Conservation (phyloP, 306 rosid genomes). For the Gastrolobium villosum region DNA sequence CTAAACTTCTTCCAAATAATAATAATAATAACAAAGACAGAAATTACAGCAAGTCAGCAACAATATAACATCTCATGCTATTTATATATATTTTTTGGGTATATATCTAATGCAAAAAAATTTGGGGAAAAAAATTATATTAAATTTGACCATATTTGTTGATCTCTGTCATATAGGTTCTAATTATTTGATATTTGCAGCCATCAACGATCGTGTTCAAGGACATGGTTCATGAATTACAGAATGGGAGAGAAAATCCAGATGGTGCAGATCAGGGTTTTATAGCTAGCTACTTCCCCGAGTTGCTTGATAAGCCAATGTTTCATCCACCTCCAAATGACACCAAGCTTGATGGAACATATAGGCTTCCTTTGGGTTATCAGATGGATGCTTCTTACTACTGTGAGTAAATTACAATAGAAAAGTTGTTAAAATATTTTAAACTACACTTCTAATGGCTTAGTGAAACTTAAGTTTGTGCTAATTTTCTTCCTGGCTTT, state of each 20-base stretch:
- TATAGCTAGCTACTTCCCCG: constrained; percentile 73
- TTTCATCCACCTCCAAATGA: constrained; percentile 68
- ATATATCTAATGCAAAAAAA: too few species aligned
- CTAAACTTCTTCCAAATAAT: background rate
- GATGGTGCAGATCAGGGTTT: constrained; percentile 95
- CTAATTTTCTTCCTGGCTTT: constrained; percentile 22
- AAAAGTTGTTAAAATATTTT: background rate
- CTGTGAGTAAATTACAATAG: constrained; percentile 54
- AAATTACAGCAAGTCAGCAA: too few species aligned
- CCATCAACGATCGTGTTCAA: constrained; percentile 75
- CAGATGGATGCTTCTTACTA: constrained; percentile 92
- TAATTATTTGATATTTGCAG: constrained; percentile 52
- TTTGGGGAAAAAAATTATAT: too few species aligned
- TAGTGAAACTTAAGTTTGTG: constrained; percentile 24
- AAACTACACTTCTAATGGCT: background rate
- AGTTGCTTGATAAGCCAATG: constrained; percentile 75
- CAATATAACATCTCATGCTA: too few species aligned
- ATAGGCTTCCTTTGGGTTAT: constrained; percentile 82
- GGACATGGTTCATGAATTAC: constrained; percentile 70
- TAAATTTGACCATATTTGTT: background rate
- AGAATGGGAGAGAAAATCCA: constrained; percentile 68
- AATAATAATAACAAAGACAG: too few species aligned
- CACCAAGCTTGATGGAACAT: constrained; percentile 71
- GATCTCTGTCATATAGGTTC: background rate
- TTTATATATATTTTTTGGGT: too few species aligned